Evolutionary conservation across 169 alveolate species (phyloP), one percentile per base, ranked within the genome.

Genomic region (Eimeria maxima): DNA sequence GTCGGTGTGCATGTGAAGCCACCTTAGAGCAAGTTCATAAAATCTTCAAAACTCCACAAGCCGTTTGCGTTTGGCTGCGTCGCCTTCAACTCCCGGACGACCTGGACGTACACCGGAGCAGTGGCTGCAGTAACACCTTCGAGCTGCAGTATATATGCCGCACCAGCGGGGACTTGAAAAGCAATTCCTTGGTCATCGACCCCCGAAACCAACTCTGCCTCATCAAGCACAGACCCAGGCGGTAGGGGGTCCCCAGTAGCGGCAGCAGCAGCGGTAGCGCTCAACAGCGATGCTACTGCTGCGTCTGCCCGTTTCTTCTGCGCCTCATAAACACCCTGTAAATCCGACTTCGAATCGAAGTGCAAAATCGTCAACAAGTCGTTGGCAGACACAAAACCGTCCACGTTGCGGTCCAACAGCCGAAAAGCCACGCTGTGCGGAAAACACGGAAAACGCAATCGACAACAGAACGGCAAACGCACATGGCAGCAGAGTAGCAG

Each of bases 71-170:
- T 33, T 33, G 74, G 93, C 93, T 86, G 93, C 14, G 67, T 55
- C 55, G 93, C 93, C 93, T 86, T 86, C 18, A 86, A 81, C 78
- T 86, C 93, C 29, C 93, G 76, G 55, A 63, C 76, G 57, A 86
- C 93, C 78, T 86, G 80, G 5, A 86, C 93, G 57, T 86, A 86
- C 80, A 86, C 65, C 78, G 74, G 93, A 11, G 93, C 93, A n/a
- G 93, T 86, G 47, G 93, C 93, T n/a, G 93, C 93, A 86, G 81
- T 86, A 63, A 86, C 93, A 20, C 93, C 93, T 63, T 86, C 93
- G 18, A 86, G 93, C 63, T 86, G 93, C 57, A 86, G 57, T 27
- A 86, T 63, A 71, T 60, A 63, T 6, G 93, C 67, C 4, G 93
- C 93, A 33, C 78, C 93, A 5, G 80, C 76, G 45, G 93, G 93